Conservation (phyloP, 768 basidiomycete genomes). For the Trametes cinnabarina region DNA sequence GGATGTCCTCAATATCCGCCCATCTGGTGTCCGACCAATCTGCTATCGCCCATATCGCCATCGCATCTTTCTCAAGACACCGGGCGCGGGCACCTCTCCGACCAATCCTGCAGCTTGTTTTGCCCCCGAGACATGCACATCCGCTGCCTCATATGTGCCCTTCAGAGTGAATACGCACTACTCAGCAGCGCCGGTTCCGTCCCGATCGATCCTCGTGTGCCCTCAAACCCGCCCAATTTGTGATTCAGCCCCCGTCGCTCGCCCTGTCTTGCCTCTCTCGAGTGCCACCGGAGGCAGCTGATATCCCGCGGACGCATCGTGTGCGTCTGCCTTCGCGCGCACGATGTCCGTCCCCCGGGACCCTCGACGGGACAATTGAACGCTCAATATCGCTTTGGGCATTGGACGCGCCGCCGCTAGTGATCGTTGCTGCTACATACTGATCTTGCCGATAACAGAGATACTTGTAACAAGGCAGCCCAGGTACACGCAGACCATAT, state of each 20-base stretch:
- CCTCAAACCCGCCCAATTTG: conserved; percentile 6
- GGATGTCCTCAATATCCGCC: background rate
- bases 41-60: background rate
- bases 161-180: background rate
- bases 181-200: background rate
- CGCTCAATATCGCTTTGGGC: too few species aligned
- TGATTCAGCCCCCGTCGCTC: background rate
- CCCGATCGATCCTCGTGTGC: conserved; percentile 19
- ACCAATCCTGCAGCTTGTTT: background rate
- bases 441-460: too few species aligned
- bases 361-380: background rate
- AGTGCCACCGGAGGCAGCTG: background rate
- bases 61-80: background rate
- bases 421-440: too few species aligned
- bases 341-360: background rate
- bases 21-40: background rate
- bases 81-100: background rate
- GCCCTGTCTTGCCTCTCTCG: background rate
- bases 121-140: too few species aligned
- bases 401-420: too few species aligned
- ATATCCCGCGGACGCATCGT: background rate
- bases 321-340: background rate
- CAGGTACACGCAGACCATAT: too few species aligned
- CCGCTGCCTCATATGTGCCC: too few species aligned
- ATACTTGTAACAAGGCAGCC: background rate